Conservation (phyloP, 495 filamentous ascomycete species). For the Ascodesmis nigricans region DNA sequence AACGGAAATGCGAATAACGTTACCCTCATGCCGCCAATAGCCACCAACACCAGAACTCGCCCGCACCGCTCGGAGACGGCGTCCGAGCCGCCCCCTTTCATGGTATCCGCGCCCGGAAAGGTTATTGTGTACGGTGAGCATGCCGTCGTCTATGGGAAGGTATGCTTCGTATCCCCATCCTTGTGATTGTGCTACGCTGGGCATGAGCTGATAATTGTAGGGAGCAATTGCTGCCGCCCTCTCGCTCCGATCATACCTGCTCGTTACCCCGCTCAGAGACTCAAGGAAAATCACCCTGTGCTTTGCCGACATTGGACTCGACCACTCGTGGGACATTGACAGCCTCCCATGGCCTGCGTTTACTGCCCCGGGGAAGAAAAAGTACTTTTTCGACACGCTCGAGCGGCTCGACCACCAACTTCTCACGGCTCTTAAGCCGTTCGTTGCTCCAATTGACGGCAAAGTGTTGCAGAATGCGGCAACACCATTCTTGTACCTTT, state of each 20-base stretch:
- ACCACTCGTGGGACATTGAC: conserved; percentile 84
- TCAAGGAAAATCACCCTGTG: conserved; percentile 61
- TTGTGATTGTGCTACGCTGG: conserved; percentile 1
- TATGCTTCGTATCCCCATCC: conserved; percentile 23
- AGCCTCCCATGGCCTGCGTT: conserved; percentile 68
- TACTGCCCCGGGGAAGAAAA: conserved; percentile 59
- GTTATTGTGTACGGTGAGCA: conserved; percentile 96
- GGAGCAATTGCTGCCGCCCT: conserved; percentile 86
- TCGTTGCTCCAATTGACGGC: conserved; percentile 49
- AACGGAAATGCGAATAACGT: neutral
- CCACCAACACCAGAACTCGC: conserved; percentile 13
- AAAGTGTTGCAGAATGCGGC: conserved; percentile 66
- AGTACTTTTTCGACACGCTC: conserved; percentile 75
- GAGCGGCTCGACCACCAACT: conserved; percentile 67
- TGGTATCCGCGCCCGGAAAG: conserved; percentile 94
- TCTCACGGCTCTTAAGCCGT: conserved; percentile 51
- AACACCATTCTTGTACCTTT: conserved; percentile 74
- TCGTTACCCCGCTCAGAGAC: conserved; percentile 76
- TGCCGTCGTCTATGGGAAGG: conserved; percentile 87
- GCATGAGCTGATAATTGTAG: conserved; percentile 27
- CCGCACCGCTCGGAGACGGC: conserved; percentile 13
- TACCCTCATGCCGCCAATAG: conserved; percentile 1
- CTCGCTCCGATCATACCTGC: conserved; percentile 82
- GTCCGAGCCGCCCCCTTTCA: conserved; percentile 54
- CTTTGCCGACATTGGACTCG: conserved; percentile 67